Evolutionary conservation across 169 alveolate genomes (phyloP).

Genomic region (Cytauxzoon felis): DNA sequence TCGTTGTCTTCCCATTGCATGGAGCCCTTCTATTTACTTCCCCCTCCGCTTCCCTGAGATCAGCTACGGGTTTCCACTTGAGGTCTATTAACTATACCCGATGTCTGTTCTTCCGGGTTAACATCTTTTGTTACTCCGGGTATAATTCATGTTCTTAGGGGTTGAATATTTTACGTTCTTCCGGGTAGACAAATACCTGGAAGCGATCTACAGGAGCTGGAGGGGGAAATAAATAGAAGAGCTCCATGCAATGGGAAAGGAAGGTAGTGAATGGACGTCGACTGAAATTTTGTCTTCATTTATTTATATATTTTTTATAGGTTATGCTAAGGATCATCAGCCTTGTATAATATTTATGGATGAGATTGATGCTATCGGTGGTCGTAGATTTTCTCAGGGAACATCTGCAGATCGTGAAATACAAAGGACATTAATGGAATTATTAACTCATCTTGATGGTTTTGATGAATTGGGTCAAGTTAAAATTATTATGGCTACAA

Average conservation of each 20-base stretch:
- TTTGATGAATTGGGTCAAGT: conserved; percentile 98
- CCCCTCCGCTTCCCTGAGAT: no score
- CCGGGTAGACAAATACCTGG: background rate
- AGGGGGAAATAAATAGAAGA: background rate
- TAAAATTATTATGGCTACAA: conserved; percentile 99
- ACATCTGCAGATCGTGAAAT: conserved; percentile 99
- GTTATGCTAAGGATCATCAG: conserved; percentile 96
- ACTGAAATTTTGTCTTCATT: background rate
- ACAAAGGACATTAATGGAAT: conserved; percentile 95
- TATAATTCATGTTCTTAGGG: no score
- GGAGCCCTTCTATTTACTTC: no score
- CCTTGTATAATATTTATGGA: conserved; percentile 99
- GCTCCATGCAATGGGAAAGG: background rate
- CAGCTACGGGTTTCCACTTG: no score
- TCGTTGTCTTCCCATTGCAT: no score
- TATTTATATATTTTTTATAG: conserved; percentile 26
- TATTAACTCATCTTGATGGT: conserved; percentile 97
- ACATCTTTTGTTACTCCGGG: no score
- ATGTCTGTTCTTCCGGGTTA: no score
- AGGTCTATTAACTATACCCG: no score
- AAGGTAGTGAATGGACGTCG: background rate
- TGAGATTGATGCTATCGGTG: conserved; percentile 99
- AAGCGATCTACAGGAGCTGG: background rate
- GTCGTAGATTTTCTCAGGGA: conserved; percentile 96
- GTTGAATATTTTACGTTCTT: no score